Evolutionary conservation across 257 asterid genomes (phyloP).

Genomic region (Paulownia fortunei): DNA sequence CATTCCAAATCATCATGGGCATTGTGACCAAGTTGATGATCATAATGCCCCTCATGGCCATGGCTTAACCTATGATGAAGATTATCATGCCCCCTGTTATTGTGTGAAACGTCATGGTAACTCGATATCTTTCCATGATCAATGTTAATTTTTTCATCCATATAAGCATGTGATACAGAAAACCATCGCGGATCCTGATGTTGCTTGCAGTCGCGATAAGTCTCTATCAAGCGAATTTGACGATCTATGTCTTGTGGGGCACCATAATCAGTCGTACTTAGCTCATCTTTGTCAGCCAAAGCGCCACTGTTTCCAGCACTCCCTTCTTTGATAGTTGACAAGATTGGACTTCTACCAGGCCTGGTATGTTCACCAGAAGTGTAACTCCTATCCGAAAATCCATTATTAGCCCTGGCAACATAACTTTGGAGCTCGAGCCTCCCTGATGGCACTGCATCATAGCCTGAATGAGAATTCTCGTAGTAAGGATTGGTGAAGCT

Average conservation of each 20-base stretch:
- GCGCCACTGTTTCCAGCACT: conserved; percentile 35
- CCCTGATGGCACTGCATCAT: conserved; percentile 42
- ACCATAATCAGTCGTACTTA: conserved; percentile 40
- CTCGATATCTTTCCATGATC: neutral
- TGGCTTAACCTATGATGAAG: neutral
- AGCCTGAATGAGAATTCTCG: conserved; percentile 44
- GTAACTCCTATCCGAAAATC: conserved; percentile 31
- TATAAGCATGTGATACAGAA: conserved; percentile 54
- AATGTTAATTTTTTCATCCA: conserved; percentile 10
- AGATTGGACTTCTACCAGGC: conserved; percentile 23
- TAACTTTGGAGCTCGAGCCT: conserved; percentile 74
- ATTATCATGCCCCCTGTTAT: neutral
- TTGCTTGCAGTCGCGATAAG: conserved; percentile 33
- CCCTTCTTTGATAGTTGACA: conserved; percentile 39
- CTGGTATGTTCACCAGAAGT: conserved; percentile 24
- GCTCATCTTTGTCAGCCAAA: conserved; percentile 41
- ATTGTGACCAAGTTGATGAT: conserved; percentile 28
- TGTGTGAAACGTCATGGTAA: too few species aligned
- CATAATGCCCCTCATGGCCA: conserved; percentile 28
- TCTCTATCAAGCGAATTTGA: conserved; percentile 43
- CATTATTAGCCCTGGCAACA: conserved; percentile 38
- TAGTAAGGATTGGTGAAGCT: conserved; percentile 37
- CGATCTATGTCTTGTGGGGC: conserved; percentile 45
- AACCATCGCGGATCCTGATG: conserved; percentile 52
- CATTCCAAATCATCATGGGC: conserved; percentile 25